Evolutionary conservation across 805 yeast genomes (phyloP).

Genomic region (Saccharomycopsis selenospora): DNA sequence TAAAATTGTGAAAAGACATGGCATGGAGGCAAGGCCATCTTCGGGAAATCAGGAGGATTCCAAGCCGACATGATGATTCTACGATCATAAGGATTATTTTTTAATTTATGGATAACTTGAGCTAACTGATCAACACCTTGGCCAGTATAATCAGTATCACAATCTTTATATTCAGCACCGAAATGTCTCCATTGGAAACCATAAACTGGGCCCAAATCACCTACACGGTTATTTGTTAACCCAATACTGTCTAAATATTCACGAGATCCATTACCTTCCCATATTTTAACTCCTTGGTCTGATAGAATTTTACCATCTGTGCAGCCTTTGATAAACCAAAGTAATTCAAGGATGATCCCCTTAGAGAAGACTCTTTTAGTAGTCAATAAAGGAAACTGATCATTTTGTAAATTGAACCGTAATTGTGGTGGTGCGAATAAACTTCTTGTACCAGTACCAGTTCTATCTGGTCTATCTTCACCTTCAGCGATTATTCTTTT

Average conservation of each 20-base stretch:
- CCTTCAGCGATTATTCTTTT: conserved; percentile 71
- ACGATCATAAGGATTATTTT: conserved; percentile 88
- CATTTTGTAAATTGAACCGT: conserved; percentile 67
- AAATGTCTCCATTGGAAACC: conserved; percentile 99
- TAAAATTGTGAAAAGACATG: conserved; percentile 95
- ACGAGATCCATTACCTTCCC: conserved; percentile 98
- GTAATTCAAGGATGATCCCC: conserved; percentile 80
- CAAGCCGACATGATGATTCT: conserved; percentile 94
- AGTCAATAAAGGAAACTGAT: conserved; percentile 78
- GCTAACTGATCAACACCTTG: conserved; percentile 88
- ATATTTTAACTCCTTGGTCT: conserved; percentile 86
- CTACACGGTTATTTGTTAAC: conserved; percentile 70
- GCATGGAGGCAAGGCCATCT: conserved; percentile 98
- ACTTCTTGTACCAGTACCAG: conserved; percentile 93
- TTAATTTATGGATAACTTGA: conserved; percentile 70
- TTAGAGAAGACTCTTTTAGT: conserved; percentile 88
- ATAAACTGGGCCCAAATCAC: conserved; percentile 96
- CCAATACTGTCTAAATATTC: conserved; percentile 85
- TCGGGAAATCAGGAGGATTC: conserved; percentile 92
- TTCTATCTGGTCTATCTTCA: conserved; percentile 88
- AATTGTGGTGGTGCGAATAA: conserved; percentile 95
- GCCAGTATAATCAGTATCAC: conserved; percentile 81
- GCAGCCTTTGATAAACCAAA: conserved; percentile 88
- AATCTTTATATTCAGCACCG: conserved; percentile 85
- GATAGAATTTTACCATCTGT: conserved; percentile 78